phyloP scores from a whole-genome alignment of 2,329 filamentous ascomycete species.

The Scortechinia acanthostroma region DNA sequence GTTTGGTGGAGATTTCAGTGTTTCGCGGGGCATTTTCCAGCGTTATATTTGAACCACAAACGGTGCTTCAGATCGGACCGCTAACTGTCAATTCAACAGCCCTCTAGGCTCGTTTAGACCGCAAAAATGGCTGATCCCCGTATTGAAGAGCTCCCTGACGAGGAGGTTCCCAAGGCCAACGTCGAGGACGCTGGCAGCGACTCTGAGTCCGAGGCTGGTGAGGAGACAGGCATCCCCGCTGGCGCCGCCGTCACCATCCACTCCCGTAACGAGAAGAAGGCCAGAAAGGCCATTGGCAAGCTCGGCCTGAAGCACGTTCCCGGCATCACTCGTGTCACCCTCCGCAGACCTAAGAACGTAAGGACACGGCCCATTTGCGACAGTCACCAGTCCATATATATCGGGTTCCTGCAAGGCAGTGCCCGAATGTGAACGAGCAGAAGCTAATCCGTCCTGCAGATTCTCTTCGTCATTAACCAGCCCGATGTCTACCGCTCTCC shows the following conservation, averaged over 20 bases:
- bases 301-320: slow-evolving; percentile 91
- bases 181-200: slow-evolving; percentile 66
- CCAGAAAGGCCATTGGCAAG: slow-evolving; percentile 98
- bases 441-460: slow-evolving; percentile 44
- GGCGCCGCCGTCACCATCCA: slow-evolving; percentile 87
- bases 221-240: slow-evolving; percentile 58
- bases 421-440: slow-evolving; percentile 6
- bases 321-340: slow-evolving; percentile 95
- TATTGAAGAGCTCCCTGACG: slow-evolving; percentile 94
- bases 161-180: slow-evolving; percentile 75
- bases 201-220: slow-evolving; percentile 73
- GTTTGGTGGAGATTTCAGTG: neutral
- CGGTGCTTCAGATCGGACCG: too few species aligned
- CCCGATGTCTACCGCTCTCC: slow-evolving; percentile 99
- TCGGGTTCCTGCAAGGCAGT: too few species aligned
- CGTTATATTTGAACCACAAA: too few species aligned
- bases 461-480: slow-evolving; percentile 99
- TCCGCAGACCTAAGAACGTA: slow-evolving; percentile 98
- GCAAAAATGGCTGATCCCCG: slow-evolving; percentile 85
- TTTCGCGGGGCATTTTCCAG: too few species aligned
- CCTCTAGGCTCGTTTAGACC: neutral
- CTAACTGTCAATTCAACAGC: too few species aligned
- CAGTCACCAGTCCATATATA: too few species aligned
- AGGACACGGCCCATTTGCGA: too few species aligned
- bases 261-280: slow-evolving; percentile 99